These are phyloP conservation scores for Talaromyces nanjingensis DNA, from an alignment of 495 filamentous ascomycete genomes.

Conservation along the genomic window DNA sequence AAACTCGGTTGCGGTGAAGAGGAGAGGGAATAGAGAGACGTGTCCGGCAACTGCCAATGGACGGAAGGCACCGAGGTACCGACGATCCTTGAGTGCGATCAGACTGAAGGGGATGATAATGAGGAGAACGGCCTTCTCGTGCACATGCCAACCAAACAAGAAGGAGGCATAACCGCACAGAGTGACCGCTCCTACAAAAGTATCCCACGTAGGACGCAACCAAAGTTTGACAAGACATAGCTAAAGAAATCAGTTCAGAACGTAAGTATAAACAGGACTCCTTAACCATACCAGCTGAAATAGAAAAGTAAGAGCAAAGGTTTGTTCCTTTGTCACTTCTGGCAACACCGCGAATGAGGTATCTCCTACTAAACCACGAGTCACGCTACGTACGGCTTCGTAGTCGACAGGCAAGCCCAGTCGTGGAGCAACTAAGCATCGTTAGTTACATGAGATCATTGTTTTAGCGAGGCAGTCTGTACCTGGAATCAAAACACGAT, in stretches of 20 bases:
- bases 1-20: slow-evolving; percentile 88
- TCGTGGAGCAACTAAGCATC: slow-evolving; percentile 61
- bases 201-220: slow-evolving; percentile 71
- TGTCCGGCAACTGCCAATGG: slow-evolving; percentile 90
- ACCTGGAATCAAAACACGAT: slow-evolving; percentile 76
- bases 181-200: slow-evolving; percentile 81
- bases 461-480: slow-evolving; percentile 18
- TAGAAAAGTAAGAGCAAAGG: slow-evolving; percentile 74
- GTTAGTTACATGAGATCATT: neutral
- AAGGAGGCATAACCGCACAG: slow-evolving; percentile 97
- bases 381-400: slow-evolving; percentile 77
- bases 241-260: slow-evolving; percentile 20
- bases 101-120: slow-evolving; percentile 94
- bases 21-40: slow-evolving; percentile 87
- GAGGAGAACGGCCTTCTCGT: slow-evolving; percentile 92
- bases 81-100: slow-evolving; percentile 84
- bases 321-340: slow-evolving; percentile 69
- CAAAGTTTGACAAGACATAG: slow-evolving; percentile 78
- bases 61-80: slow-evolving; percentile 86
- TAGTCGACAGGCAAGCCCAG: slow-evolving; percentile 65
- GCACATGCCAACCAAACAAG: slow-evolving; percentile 97
- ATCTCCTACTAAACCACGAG: slow-evolving; percentile 89
- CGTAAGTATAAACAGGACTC: neutral
- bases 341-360: slow-evolving; percentile 91
- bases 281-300: slow-evolving; percentile 61